A percentile compares a stretch with the other conserved stretches of the same genome.
These are phyloP conservation scores for Candida patagonica DNA, from an alignment of 805 yeast genomes.

Conservation along the genomic window DNA sequence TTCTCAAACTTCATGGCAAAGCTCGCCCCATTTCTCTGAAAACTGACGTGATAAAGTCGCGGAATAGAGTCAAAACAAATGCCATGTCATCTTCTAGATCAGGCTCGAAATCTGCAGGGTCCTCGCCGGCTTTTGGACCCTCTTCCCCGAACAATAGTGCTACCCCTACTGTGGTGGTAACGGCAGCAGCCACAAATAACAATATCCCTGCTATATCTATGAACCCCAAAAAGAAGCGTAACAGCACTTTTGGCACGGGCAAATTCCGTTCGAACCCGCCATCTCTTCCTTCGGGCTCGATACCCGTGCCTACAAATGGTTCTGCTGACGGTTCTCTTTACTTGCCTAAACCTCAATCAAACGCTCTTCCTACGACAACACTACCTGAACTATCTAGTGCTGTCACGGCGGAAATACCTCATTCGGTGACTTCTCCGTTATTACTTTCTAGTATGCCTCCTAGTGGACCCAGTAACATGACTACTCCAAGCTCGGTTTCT, in stretches of 20 bases:
- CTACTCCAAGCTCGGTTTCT: neutral
- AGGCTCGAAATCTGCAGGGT: neutral
- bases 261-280: constrained; percentile 3
- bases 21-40: constrained; percentile 87
- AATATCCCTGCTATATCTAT: neutral
- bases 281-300: too few relatives aligned
- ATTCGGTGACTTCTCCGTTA: constrained; percentile 9
- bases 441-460: constrained; percentile 6
- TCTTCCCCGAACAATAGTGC: neutral
- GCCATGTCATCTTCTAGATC: constrained; percentile 3
- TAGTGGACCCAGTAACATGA: neutral
- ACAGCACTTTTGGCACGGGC: constrained; percentile 1
- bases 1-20: constrained; percentile 81
- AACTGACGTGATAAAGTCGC: constrained; percentile 84
- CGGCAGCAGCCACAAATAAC: neutral
- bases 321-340: too few relatives aligned
- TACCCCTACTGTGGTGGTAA: neutral
- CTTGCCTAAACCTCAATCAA: too few relatives aligned
- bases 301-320: neutral
- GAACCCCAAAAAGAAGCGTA: neutral
- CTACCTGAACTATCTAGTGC: neutral
- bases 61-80: constrained; percentile 61
- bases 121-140: neutral
- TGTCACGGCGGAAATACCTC: neutral
- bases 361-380: too few relatives aligned